Evolutionary conservation across 1,139 yeast species (phyloP).

Genomic region (Saccharomyces hybrid): DNA sequence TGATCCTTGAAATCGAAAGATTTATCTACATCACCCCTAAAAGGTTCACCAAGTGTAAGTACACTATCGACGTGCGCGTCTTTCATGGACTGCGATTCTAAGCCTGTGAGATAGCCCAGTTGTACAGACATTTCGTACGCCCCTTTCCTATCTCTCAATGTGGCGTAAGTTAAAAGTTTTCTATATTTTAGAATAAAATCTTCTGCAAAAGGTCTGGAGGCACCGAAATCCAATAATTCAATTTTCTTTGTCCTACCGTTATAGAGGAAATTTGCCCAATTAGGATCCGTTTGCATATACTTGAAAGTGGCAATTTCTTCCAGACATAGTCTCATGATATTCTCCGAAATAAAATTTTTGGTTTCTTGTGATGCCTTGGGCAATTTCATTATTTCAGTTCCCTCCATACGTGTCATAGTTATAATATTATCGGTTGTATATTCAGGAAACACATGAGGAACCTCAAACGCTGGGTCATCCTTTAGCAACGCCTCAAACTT

Average conservation of each 20-base stretch:
- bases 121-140: constrained; percentile 61
- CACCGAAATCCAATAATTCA: constrained; percentile 91
- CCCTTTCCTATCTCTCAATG: constrained; percentile 49
- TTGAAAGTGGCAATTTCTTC: constrained; percentile 75
- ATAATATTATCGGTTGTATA: constrained; percentile 76
- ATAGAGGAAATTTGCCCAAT: constrained; percentile 95
- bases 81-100: constrained; percentile 81
- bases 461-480: constrained; percentile 64
- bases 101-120: constrained; percentile 86
- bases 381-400: constrained; percentile 74
- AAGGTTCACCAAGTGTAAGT: constrained; percentile 88
- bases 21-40: constrained; percentile 47
- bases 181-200: constrained; percentile 66
- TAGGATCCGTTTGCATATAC: constrained; percentile 98
- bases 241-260: constrained; percentile 57
- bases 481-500: constrained; percentile 54
- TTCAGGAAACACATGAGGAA: constrained; percentile 74
- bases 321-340: constrained; percentile 80
- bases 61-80: constrained; percentile 90
- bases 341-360: constrained; percentile 73
- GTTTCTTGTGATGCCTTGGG: constrained; percentile 47
- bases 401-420: constrained; percentile 86
- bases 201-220: constrained; percentile 71
- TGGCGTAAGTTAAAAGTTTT: constrained; percentile 69
- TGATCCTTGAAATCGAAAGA: constrained; percentile 71